Percentiles rank a stretch among this genome's conserved stretches.
phyloP scores from a whole-genome alignment of 208 protist genomes.

The Leishmania martiniquensis region DNA sequence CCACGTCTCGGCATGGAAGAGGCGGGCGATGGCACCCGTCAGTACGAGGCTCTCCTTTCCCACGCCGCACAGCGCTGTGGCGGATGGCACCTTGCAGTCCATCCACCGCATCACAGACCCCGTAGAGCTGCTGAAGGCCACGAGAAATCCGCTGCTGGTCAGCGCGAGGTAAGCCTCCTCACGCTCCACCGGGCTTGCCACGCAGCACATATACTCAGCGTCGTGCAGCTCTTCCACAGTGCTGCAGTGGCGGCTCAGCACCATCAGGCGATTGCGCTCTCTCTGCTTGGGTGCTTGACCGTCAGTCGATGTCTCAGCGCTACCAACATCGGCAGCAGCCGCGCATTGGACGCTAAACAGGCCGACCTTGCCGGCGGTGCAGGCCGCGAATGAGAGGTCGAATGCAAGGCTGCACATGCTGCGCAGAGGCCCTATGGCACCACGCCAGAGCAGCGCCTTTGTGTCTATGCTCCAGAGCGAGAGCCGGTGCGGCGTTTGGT shows the following conservation, averaged over 20 bases:
- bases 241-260: constrained; percentile 66
- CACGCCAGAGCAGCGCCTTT: constrained; percentile 66
- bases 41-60: constrained; percentile 50
- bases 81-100: constrained; percentile 81
- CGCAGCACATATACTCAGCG: constrained; percentile 58
- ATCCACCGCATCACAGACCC: constrained; percentile 84
- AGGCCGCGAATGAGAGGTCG: constrained; percentile 60
- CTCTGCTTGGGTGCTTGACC: neutral
- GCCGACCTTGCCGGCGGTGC: constrained; percentile 41
- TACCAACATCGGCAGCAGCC: neutral
- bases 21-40: constrained; percentile 56
- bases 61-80: constrained; percentile 33
- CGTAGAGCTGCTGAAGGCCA: constrained; percentile 60
- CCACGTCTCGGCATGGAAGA: constrained; percentile 68
- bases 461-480: constrained; percentile 61
- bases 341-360: constrained; percentile 43
- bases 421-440: constrained; percentile 55
- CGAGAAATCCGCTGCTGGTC: constrained; percentile 61
- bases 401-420: constrained; percentile 53
- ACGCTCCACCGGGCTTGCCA: constrained; percentile 11
- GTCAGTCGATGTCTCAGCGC: neutral
- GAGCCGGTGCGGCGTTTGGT: constrained; percentile 45
- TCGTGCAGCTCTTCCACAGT: constrained; percentile 61
- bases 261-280: constrained; percentile 34
- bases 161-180: constrained; percentile 56